Base-by-base conservation (phyloP, 352 stramenopile genomes). In the Phytopythium aichiense region DNA sequence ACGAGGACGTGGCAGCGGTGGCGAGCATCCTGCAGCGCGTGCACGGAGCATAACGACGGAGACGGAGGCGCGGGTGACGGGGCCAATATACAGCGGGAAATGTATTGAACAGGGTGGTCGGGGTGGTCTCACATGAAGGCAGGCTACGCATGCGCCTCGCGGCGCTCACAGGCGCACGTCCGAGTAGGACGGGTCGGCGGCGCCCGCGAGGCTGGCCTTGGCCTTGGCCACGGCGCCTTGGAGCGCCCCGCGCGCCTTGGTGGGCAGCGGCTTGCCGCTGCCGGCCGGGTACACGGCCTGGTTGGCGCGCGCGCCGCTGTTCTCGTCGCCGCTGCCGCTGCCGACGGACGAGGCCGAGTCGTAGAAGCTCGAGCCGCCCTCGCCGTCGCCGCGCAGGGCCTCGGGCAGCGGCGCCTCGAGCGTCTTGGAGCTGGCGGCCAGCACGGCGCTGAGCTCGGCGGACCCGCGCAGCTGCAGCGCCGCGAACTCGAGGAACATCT, bases 401-500 rank as follows among this genome's bases (percentile, higher is more conserved):
- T 68, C 58, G 31, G 79, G 69, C 56, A 89, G 58, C 20, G 76
- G 71, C 20, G 63, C 69, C 51, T 83, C 72, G 15, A 91, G 72
- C 51, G 77, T 61, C 51, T 60, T 64, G 28, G 48, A 71, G 61
- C 76, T 87, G 60, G 79, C 69, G 16, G 61, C 55, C 30, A 88
- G 68, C 40, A 87, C 72, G 16, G 69, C 76, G 51, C 71, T 72
- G 7, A 91, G 63, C 70, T 91, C 79, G 38, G 75, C 67, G 12
- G 69, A 73, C 67, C 75, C 74, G 60, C 73, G 74, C 57, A 74
- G 28, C 63, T 89, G 82, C 40, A 89, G 52, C 60, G 77, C 66
- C 0, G 80, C 76, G 55, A 92, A 94, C 61, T 90, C 76, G 22
- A 84, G 63, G 54, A 92, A 94, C 58, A 94, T 61, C 20, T 77